phyloP scores from a whole-genome alignment of 2,329 filamentous ascomycete species.

The Botrytis fabae region DNA sequence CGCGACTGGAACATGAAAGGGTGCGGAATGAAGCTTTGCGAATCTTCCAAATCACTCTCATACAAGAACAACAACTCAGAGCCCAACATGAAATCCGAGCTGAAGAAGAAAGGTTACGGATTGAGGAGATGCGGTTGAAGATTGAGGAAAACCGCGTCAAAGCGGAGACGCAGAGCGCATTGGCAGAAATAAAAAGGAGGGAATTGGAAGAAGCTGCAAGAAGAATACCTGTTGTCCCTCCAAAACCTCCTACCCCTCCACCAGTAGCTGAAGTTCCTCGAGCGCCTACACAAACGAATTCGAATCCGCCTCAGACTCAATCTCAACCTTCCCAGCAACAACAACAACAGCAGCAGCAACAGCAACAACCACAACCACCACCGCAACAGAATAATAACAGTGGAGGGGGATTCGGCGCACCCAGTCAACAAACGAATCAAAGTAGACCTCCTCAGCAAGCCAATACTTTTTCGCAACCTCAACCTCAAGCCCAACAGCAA shows the following conservation, averaged over 20 bases:
- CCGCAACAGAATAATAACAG: neutral
- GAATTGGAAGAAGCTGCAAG: constrained; percentile 44
- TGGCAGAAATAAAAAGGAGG: constrained; percentile 53
- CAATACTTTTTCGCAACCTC: neutral
- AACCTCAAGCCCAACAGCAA: neutral
- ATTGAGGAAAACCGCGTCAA: constrained; percentile 35
- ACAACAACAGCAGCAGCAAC: neutral
- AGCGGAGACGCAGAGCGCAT: constrained; percentile 48
- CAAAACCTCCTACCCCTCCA: constrained; percentile 31
- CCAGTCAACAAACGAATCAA: neutral
- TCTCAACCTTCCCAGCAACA: neutral
- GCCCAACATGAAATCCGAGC: constrained; percentile 22
- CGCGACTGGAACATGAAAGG: constrained; percentile 65
- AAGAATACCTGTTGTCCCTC: constrained; percentile 36
- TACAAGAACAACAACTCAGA: constrained; percentile 45
- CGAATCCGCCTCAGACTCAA: neutral
- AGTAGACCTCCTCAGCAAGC: constrained; percentile 6
- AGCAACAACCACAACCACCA: neutral
- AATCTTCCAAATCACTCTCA: constrained; percentile 50
- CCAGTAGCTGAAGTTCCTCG: constrained; percentile 16
- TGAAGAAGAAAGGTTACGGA: constrained; percentile 3
- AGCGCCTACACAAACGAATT: constrained; percentile 4
- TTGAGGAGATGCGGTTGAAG: neutral
- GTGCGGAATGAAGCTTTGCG: constrained; percentile 55
- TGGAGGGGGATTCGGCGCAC: neutral